A percentile compares a stretch with the other conserved stretches of the same genome.
phyloP scores from a whole-genome alignment of 352 stramenopile species.

The Globisporangium middletonii region DNA sequence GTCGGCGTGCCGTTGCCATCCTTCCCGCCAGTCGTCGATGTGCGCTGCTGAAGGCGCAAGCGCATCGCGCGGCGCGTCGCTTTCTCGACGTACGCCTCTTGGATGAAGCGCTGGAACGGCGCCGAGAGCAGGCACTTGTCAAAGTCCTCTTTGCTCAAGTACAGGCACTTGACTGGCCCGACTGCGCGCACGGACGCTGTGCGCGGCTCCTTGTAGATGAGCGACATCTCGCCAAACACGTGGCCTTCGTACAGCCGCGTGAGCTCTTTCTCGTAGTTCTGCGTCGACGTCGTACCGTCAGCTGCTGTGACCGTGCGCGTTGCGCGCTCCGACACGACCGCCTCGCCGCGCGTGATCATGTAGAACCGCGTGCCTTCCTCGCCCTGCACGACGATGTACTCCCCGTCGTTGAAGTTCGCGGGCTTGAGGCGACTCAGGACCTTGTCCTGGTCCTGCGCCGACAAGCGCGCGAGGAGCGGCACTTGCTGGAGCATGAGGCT shows the following conservation, averaged over 20 bases:
- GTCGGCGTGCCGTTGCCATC: constrained; percentile 11
- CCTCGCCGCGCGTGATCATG: constrained; percentile 86
- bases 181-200: constrained; percentile 76
- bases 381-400: constrained; percentile 88
- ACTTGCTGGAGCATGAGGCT: constrained; percentile 87
- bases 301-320: constrained; percentile 13
- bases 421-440: constrained; percentile 77
- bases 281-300: constrained; percentile 15
- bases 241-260: constrained; percentile 85
- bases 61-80: constrained; percentile 79
- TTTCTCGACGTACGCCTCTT: constrained; percentile 84
- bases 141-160: constrained; percentile 85
- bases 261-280: constrained; percentile 67
- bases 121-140: constrained; percentile 80
- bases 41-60: constrained; percentile 56
- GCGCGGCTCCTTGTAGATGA: constrained; percentile 86
- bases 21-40: constrained; percentile 17
- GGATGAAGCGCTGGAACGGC: constrained; percentile 83
- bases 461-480: constrained; percentile 65
- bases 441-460: constrained; percentile 68
- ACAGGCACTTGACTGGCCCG: constrained; percentile 79
- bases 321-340: constrained; percentile 72
- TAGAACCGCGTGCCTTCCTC: constrained; percentile 87
- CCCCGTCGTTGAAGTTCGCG: constrained; percentile 78
- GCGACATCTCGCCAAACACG: constrained; percentile 84